phyloP scores from a whole-genome alignment of 2,329 filamentous ascomycete genomes.

The Microdochium paspali region DNA sequence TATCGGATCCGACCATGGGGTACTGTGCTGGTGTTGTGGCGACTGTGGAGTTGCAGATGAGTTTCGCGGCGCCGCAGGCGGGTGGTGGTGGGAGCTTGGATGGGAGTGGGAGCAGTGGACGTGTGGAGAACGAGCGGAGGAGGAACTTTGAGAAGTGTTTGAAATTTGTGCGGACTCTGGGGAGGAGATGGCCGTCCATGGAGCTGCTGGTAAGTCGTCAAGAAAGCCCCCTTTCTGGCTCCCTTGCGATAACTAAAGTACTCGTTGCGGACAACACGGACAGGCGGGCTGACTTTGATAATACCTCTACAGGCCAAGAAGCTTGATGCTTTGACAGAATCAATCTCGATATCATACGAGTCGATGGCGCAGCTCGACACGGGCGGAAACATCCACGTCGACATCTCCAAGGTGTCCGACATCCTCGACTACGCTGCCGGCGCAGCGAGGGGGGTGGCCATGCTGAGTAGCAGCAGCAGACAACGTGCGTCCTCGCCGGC shows the following conservation, averaged over 20 bases:
- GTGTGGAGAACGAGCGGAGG: not conserved
- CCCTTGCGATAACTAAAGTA: too few species aligned
- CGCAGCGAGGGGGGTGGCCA: not conserved
- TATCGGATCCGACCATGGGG: constrained; percentile 34
- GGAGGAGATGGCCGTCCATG: not conserved
- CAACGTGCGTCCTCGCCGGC: not conserved
- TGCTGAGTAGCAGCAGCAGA: not conserved
- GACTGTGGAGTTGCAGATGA: constrained; percentile 38
- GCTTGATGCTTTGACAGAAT: not conserved
- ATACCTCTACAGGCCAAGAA: not conserved
- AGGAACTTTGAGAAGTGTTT: not conserved
- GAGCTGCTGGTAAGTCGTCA: not conserved
- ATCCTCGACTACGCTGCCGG: not conserved
- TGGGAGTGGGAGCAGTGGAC: not conserved
- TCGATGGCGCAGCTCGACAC: constrained; percentile 1
- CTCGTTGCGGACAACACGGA: too few species aligned
- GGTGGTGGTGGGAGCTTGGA: not conserved
- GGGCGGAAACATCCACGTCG: not conserved
- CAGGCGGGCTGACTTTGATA: too few species aligned
- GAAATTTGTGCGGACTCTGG: not conserved
- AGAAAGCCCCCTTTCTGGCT: too few species aligned
- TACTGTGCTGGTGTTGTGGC: constrained; percentile 37
- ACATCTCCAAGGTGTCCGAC: not conserved
- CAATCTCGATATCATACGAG: not conserved
- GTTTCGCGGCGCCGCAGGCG: constrained; percentile 16